Evolutionary conservation across 108 stramenopile species (phyloP).

Genomic region (Mayamaea pseudoterrestris): DNA sequence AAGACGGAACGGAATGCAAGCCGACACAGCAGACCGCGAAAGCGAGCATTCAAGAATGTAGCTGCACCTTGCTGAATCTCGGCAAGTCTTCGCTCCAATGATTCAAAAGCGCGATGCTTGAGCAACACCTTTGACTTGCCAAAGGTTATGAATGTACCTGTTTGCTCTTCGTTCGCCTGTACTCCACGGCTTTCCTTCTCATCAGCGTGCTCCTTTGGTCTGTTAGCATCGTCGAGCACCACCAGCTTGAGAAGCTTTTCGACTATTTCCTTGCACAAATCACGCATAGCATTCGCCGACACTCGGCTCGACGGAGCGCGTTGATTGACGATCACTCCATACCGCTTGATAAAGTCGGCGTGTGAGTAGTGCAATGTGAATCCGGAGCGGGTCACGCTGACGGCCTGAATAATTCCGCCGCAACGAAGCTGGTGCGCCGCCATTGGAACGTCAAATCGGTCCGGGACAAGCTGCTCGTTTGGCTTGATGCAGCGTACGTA

Average conservation of each 20-base stretch:
- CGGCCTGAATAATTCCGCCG: conserved; percentile 1
- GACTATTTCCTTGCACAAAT: not conserved
- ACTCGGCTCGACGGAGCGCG: not conserved
- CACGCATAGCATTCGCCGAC: not conserved
- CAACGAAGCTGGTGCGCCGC: conserved; percentile 2
- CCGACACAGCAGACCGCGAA: not conserved
- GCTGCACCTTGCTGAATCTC: not conserved
- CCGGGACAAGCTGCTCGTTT: not conserved
- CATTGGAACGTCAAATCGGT: not conserved
- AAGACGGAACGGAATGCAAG: not conserved
- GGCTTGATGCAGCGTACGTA: conserved; percentile 4
- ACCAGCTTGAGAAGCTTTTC: not conserved
- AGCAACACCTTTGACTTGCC: conserved; percentile 4
- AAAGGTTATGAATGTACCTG: not conserved
- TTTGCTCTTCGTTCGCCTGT: not conserved
- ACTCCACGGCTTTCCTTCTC: not conserved
- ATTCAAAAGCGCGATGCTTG: not conserved
- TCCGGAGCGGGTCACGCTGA: conserved; percentile 1
- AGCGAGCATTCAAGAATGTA: not conserved
- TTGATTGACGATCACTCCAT: not conserved
- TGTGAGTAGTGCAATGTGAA: conserved; percentile 4
- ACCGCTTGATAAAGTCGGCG: conserved; percentile 3
- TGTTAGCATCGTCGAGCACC: not conserved
- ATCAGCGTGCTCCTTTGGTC: not conserved
- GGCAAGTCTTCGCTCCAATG: not conserved